Evolutionary conservation across 2,329 filamentous ascomycete species (phyloP), one percentile per base, ranked within the genome.

Genomic region (Emmonsiellopsis sp.): DNA sequence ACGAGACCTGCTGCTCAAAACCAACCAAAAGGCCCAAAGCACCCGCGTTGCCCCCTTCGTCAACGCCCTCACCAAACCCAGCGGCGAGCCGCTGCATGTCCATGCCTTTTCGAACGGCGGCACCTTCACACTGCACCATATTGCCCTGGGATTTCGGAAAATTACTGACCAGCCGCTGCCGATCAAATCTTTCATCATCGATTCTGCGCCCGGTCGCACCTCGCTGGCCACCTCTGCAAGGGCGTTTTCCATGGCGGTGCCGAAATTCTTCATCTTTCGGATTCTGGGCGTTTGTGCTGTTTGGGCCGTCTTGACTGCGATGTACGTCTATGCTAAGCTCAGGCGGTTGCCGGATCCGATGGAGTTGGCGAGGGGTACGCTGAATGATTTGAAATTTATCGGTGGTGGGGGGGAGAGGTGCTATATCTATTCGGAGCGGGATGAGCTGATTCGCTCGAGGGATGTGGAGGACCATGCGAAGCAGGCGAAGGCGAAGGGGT

Each of bases 71-170:
- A 63, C 59, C 46, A 53, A 13, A 55, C 33, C 63, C 50, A 44
- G 57, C 56, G 43, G 53, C 54, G 56, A 58, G 63, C 60, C 67
- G 5, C 61, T 67, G 8, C 66, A 74, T 33, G 57, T 77, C 7
- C 75, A 79, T 61, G 63, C 73, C 53, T 79, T 78, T 63, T 78
- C 74, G 21, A 77, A 79, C 55, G 76, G 75, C 31, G 77, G 77
- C 13, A 62, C 70, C 17, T 67, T 69, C 49, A 71, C 71, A 5
- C 63, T 67, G 3, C 63, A 62, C 4, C 61, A 68, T 31, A 56
- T 78, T 6, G 68, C 76, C 2, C 56, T 61, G 13, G 57, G 63
- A 8, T 78, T 74, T 59, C 66, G 58, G 6, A 43, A 58, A 13
- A 57, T 59, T 1, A 72, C 65, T 1, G 66, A 67, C 0, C 54